Percentiles rank a stretch among this genome's conserved stretches.
phyloP scores from a whole-genome alignment of 2,329 filamentous ascomycete species.

The Trichoderma cornu-damae region DNA sequence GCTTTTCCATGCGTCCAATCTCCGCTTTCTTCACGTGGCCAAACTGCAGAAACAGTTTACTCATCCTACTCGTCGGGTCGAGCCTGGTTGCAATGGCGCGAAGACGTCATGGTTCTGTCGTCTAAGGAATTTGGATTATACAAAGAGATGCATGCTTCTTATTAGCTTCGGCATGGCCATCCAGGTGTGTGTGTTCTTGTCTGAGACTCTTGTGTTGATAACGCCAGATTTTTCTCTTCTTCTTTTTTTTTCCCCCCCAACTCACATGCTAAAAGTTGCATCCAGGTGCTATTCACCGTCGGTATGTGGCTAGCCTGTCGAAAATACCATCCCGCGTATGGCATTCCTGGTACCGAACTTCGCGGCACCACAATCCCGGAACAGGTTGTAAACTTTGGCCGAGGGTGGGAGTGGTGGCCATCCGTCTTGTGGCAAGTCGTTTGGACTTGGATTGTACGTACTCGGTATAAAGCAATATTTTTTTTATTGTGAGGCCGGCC shows the following conservation, averaged over 20 bases:
- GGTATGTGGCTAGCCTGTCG: constrained; percentile 52
- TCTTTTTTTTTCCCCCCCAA: neutral
- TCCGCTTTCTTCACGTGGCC: constrained; percentile 47
- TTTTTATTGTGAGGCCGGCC: neutral
- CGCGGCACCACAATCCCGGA: constrained; percentile 34
- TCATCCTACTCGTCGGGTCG: constrained; percentile 19
- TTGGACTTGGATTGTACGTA: constrained; percentile 46
- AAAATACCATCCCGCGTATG: constrained; percentile 53
- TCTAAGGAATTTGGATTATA: constrained; percentile 34
- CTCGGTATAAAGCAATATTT: too few relatives aligned
- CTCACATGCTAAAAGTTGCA: constrained; percentile 15
- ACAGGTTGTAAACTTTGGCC: constrained; percentile 38
- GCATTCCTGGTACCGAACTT: constrained; percentile 37
- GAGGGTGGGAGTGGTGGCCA: constrained; percentile 58
- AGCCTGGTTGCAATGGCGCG: constrained; percentile 27
- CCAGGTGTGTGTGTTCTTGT: constrained; percentile 44
- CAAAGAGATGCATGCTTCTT: constrained; percentile 39
- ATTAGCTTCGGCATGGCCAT: constrained; percentile 45
- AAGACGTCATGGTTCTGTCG: constrained; percentile 32
- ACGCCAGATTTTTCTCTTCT: neutral
- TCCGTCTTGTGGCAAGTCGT: constrained; percentile 50
- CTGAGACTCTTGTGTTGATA: neutral
- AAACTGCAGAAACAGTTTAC: constrained; percentile 43
- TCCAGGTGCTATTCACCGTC: constrained; percentile 47
- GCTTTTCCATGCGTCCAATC: constrained; percentile 53